phyloP scores from a whole-genome alignment of 805 yeast genomes.

The Barnettozyma vustinii region DNA sequence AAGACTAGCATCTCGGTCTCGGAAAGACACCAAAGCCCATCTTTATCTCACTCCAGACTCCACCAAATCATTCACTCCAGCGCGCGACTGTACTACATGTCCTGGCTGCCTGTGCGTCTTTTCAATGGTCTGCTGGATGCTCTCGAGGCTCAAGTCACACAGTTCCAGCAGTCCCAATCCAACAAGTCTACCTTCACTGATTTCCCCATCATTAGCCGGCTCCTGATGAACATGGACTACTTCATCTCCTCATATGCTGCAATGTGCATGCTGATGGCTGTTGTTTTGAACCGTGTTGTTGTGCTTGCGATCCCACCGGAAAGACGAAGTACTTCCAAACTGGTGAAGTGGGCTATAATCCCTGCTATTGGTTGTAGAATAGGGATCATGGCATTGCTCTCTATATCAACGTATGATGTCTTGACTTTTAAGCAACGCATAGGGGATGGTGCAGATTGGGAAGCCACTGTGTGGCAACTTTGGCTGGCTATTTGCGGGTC shows the following conservation, averaged over 20 bases:
- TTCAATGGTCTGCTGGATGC: neutral
- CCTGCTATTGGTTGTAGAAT: slow-evolving; percentile 3
- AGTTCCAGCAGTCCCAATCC: neutral
- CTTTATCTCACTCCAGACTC: neutral
- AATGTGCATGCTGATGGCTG: slow-evolving; percentile 52
- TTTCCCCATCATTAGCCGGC: neutral
- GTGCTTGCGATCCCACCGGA: slow-evolving; percentile 14
- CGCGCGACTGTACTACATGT: neutral
- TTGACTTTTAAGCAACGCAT: neutral
- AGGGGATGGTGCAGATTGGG: neutral
- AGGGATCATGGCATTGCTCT: slow-evolving; percentile 11
- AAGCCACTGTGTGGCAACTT: slow-evolving; percentile 50
- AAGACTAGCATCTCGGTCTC: neutral
- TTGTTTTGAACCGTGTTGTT: slow-evolving; percentile 50
- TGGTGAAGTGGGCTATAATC: neutral
- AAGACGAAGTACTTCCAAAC: neutral
- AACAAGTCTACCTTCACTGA: neutral
- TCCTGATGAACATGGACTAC: slow-evolving; percentile 29
- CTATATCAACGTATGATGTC: neutral
- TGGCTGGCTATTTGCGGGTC: slow-evolving; percentile 54
- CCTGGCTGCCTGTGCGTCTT: neutral
- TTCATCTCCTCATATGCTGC: slow-evolving; percentile 45
- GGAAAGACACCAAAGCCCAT: neutral
- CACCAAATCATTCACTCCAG: neutral
- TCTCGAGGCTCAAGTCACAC: neutral